Conservation (phyloP, 805 yeast genomes). For the Candida anglica region DNA sequence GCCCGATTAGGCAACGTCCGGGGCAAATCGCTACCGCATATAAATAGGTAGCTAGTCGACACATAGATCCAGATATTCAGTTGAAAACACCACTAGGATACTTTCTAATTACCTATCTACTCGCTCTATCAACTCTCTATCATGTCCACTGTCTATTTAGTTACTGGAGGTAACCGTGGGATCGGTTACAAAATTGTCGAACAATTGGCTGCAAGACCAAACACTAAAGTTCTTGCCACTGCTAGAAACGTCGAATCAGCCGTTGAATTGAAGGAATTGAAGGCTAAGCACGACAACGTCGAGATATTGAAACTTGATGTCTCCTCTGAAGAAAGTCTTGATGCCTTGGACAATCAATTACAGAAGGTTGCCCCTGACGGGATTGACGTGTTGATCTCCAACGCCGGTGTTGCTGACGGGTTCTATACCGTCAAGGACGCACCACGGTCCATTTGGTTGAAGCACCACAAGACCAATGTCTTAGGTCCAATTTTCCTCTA, state of each 20-base stretch:
- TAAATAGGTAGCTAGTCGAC: too few species aligned
- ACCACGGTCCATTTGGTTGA: conserved; percentile 12
- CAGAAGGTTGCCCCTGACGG: conserved; percentile 9
- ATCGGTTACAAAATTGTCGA: conserved; percentile 31
- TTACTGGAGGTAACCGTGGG: conserved; percentile 42
- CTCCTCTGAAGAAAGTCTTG: conserved; percentile 10
- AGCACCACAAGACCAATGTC: conserved; percentile 14
- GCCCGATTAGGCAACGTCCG: too few species aligned
- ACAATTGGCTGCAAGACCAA: conserved; percentile 13
- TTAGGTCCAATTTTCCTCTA: conserved; percentile 16
- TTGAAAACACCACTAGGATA: too few species aligned
- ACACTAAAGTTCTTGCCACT: conserved; percentile 18
- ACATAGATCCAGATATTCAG: too few species aligned
- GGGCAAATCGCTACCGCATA: too few species aligned
- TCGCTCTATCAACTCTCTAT: not conserved
- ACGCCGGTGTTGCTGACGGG: conserved; percentile 21
- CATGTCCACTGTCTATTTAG: conserved; percentile 18
- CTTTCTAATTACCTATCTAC: too few species aligned
- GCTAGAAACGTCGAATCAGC: conserved; percentile 7
- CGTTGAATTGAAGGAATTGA: conserved; percentile 6
- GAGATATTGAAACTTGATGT: conserved; percentile 18
- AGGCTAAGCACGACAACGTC: conserved; percentile 9
- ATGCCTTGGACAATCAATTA: conserved; percentile 8
- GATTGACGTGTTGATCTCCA: conserved; percentile 31
- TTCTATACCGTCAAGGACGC: conserved; percentile 12